phyloP scores from a whole-genome alignment of 331 rosid species.

The Malus hybrid region DNA sequence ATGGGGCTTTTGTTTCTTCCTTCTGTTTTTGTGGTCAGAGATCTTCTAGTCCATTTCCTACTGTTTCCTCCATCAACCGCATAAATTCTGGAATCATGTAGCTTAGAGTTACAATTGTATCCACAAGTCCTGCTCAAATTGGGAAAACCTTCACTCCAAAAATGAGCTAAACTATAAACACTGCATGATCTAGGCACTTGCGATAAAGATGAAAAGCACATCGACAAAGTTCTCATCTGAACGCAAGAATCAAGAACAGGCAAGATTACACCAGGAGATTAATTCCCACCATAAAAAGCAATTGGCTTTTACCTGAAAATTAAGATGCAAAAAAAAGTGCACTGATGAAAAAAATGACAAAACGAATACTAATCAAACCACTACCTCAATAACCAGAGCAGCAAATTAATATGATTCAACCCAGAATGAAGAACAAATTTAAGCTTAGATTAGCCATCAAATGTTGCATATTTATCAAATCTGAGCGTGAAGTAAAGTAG shows the following conservation, averaged over 20 bases:
- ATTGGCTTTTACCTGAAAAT: slow-evolving; percentile 38
- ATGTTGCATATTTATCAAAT: neutral
- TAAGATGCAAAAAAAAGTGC: neutral
- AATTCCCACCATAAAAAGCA: slow-evolving; percentile 19
- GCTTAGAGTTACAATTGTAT: slow-evolving; percentile 34
- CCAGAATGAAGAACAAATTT: neutral
- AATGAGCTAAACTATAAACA: slow-evolving; percentile 43
- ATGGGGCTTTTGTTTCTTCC: slow-evolving; percentile 29
- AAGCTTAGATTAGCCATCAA: neutral
- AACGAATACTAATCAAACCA: neutral
- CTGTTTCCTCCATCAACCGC: slow-evolving; percentile 48
- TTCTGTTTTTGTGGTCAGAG: slow-evolving; percentile 56
- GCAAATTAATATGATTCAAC: neutral
- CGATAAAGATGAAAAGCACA: slow-evolving; percentile 59
- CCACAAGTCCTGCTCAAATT: slow-evolving; percentile 30
- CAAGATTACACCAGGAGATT: slow-evolving; percentile 1
- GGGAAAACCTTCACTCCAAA: slow-evolving; percentile 51
- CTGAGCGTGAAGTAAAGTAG: neutral
- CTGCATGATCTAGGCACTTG: slow-evolving; percentile 57
- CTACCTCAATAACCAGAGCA: slow-evolving; percentile 10
- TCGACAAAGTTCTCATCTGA: slow-evolving; percentile 56
- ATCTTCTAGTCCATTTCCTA: slow-evolving; percentile 68
- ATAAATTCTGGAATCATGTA: slow-evolving; percentile 33
- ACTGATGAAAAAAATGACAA: neutral
- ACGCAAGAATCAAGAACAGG: slow-evolving; percentile 13